Base-by-base conservation (phyloP, 176 grass and related monocot species). In the Zoysia pacifica region DNA sequence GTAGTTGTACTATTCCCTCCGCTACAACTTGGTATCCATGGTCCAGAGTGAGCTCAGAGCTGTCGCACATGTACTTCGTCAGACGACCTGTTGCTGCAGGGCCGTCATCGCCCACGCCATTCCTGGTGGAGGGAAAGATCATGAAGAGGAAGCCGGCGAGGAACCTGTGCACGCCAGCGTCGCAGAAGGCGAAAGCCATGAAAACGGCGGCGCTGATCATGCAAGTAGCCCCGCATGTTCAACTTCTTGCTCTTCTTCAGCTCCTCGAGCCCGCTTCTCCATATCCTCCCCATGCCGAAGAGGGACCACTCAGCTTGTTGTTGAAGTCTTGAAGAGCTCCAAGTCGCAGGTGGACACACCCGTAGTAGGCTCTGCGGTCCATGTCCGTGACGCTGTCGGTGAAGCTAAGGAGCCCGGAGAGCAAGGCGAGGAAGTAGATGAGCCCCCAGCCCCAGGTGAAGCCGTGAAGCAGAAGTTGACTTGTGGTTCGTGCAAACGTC, bases 321-420 rank as follows among this genome's bases (percentile, higher is more conserved):
- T 28, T 8, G 10, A 10, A 28, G 1, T 36, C 2, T 65, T 40
- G 62, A 39, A 40, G 37, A 41, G 62, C 9, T 5, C 9, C 73
- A 91, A 60, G 1, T 42, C 9, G 14, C 12, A 2, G n/a, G 62
- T 81, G 9, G 89, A 28, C 85, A 0, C 82, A 2, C 19, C 86
- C 86, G 40, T 88, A 88, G 82, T 82, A 88, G 73, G 54, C 40
- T 59, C 48, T 79, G 49, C 73, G 67, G 35, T 85, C 44, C 7
- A 11, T 37, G 38, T 69, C 82, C 1, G 46, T 44, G 72, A 87
- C 5, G 62, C 85, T 91, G 81, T 91, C 89, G 7, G 82, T 91
- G 82, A 91, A 70, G 11, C 39, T 54, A 16, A 83, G 68, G 61
- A 91, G 39, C 41, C n/a, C 11, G 47, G 78, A 88, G 4, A 69